Conservation (phyloP, 176 grass and related monocot species). For the Ananas comosus region DNA sequence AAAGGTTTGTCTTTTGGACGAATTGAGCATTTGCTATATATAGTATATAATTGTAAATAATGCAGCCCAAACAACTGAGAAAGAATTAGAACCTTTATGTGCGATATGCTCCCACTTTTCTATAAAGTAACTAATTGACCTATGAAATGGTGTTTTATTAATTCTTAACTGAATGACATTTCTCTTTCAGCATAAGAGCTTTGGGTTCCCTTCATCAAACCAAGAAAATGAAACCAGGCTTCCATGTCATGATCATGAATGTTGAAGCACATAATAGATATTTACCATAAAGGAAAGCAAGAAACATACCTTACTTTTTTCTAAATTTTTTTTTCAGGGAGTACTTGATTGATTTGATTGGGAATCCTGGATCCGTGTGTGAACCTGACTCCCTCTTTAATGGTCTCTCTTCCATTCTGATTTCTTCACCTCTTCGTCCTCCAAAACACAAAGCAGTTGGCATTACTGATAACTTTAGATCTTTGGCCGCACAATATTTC, state of each 20-base stretch:
- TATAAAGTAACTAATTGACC: too few relatives aligned
- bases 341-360: conserved; percentile 66
- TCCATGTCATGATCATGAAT: too few relatives aligned
- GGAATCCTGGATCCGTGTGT: conserved; percentile 48
- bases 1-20: conserved; percentile 38
- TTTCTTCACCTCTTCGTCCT: conserved; percentile 58
- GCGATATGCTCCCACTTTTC: too few relatives aligned
- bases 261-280: not conserved
- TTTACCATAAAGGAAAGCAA: not conserved
- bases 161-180: too few relatives aligned
- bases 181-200: too few relatives aligned
- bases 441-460: conserved; percentile 40
- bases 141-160: too few relatives aligned
- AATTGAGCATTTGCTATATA: conserved; percentile 1
- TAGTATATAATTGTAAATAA: not conserved
- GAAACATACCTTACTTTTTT: not conserved
- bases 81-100: too few relatives aligned
- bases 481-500: conserved; percentile 61
- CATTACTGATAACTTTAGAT: conserved; percentile 50
- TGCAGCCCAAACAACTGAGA: too few relatives aligned
- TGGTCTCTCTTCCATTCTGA: conserved; percentile 47
- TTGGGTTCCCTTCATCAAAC: too few relatives aligned
- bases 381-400: conserved; percentile 79
- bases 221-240: too few relatives aligned
- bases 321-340: conserved; percentile 47